Evolutionary conservation across 2,329 filamentous ascomycete genomes (phyloP), one percentile per base, ranked within the genome.

Genomic region (Colletotrichum gloeosporioides): DNA sequence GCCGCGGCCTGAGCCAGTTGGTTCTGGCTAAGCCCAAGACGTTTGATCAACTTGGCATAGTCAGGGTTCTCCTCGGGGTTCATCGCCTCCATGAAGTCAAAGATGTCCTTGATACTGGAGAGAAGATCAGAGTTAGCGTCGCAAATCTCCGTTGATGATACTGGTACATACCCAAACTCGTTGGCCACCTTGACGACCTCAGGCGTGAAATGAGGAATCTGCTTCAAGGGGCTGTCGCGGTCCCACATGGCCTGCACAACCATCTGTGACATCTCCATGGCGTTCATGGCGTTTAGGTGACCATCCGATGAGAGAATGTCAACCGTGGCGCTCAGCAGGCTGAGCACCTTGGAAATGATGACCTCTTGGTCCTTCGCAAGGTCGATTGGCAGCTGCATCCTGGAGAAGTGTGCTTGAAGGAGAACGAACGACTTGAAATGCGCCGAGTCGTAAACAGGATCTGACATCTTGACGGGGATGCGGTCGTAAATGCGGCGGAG

Each of bases 191-290:
- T 94, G 79, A 99, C 93, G 67, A 94, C 93, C 77, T 96, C 93
- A 49, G 93, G 91, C 18, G 93, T 92, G 84, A 99, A 99, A 87
- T 99, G 95, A 79, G 97, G 97, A 82, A 99, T 98, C 86, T 99
- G 97, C 88, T 98, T 98, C 79, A 99, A 90, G 53, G 97, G 96
- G 81, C 95, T 98, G 84, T 99, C 97, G 74, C 96, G 94, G 86
- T 99, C 96, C 97, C 97, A 99, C 95, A 99, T 98, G 66, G 94
- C 96, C 86, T 99, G 97, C 4, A 99, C 96, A 69, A 98, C 95
- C 97, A 99, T 99, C 83, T 99, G 97, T 15, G 95, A 98, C 91
- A 99, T 95, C 85, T 99, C 97, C 96, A 99, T 99, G 32, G 97
- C 97, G 81, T 94, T 96, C 93, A 98, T 98, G 76, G 97, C 96